Evolutionary conservation across 2,329 filamentous ascomycete species (phyloP).

Genomic region (Penicillium sp.): DNA sequence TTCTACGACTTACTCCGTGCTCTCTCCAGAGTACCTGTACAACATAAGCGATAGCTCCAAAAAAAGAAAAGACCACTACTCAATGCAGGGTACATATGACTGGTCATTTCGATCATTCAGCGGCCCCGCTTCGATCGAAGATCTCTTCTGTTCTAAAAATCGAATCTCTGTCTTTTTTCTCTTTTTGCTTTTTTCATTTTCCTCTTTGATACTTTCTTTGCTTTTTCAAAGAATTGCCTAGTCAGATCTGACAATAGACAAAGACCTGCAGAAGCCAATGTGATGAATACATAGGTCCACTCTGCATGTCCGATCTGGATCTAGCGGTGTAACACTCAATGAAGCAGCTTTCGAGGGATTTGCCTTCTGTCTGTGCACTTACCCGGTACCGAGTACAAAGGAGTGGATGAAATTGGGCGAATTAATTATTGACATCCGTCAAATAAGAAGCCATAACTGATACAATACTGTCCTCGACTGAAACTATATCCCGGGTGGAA

Average conservation of each 20-base stretch:
- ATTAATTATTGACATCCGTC: background rate
- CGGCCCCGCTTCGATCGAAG: slow-evolving; percentile 15
- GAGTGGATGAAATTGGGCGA: background rate
- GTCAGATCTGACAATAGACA: slow-evolving; percentile 12
- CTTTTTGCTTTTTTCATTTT: background rate
- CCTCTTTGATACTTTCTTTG: background rate
- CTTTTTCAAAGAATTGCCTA: background rate
- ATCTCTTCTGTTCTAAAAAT: background rate
- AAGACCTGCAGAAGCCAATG: slow-evolving; percentile 18
- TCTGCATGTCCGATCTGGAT: slow-evolving; percentile 18
- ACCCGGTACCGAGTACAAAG: background rate
- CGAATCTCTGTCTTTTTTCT: background rate
- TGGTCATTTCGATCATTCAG: slow-evolving; percentile 13
- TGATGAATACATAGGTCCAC: slow-evolving; percentile 21
- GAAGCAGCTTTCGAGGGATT: slow-evolving; percentile 3
- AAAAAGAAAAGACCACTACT: slow-evolving; percentile 9
- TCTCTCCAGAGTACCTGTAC: too few species aligned
- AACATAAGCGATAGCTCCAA: slow-evolving; percentile 3
- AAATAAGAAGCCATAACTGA: slow-evolving; percentile 1
- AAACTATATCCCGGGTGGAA: slow-evolving; percentile 19
- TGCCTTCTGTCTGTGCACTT: background rate
- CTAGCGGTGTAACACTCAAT: slow-evolving; percentile 28
- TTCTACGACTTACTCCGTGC: too few species aligned
- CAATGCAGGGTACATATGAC: slow-evolving; percentile 14
- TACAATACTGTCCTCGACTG: background rate